Conservation (phyloP, 257 asterid genomes). For the Solanum bulbocastanum region DNA sequence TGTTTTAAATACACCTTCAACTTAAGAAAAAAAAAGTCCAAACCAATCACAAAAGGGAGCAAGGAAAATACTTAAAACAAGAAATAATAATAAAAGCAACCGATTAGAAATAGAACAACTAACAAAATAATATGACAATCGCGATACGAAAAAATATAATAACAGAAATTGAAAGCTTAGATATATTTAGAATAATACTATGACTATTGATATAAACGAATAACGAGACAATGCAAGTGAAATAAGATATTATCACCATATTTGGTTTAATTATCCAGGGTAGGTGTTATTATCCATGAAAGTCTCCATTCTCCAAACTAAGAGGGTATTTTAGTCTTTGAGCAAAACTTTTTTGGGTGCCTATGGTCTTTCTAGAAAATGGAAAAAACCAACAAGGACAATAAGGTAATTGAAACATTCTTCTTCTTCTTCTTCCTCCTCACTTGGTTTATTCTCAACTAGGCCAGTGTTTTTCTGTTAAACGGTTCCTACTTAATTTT, state of each 20-base stretch:
- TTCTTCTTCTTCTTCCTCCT: constrained; percentile 13
- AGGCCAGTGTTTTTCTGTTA: constrained; percentile 32
- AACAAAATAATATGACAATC: no score
- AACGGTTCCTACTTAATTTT: constrained; percentile 26
- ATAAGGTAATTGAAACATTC: constrained; percentile 4
- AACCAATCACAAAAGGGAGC: no score
- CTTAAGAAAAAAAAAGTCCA: background rate
- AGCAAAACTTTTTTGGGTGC: background rate
- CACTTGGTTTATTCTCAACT: constrained; percentile 7
- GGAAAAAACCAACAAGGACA: constrained; percentile 22
- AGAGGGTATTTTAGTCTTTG: background rate
- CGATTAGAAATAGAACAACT: accelerated
- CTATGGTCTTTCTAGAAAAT: background rate
- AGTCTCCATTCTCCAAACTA: background rate
- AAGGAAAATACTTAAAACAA: no score
- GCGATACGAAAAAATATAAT: no score
- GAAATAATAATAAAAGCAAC: no score
- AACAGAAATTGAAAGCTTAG: no score
- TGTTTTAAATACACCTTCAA: no score
- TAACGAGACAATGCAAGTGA: background rate
- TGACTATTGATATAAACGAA: background rate
- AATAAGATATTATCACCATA: background rate
- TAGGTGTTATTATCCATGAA: background rate
- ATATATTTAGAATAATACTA: no score
- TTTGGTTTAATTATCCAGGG: background rate